Evolutionary conservation across 108 stramenopile genomes (phyloP).

Genomic region (Schizochytrium sp.): DNA sequence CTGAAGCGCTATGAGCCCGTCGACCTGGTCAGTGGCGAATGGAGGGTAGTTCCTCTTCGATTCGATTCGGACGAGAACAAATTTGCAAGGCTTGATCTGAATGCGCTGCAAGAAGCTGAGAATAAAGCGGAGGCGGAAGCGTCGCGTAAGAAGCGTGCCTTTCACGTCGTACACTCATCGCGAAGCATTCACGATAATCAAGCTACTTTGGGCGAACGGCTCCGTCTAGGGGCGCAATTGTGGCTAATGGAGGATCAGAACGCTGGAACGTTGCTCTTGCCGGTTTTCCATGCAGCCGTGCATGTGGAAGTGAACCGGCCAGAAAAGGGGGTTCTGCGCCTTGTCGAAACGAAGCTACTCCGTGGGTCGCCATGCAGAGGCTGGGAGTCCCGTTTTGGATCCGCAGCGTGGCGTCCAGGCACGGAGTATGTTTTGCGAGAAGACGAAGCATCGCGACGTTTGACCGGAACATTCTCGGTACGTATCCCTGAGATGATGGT

Average conservation of each 20-base stretch:
- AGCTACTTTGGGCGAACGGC: not conserved
- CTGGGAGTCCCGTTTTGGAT: conserved; percentile 2
- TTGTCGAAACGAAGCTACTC: not conserved
- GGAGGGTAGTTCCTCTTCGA: not conserved
- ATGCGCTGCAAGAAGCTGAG: not conserved
- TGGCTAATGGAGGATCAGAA: not conserved
- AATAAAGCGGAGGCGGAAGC: not conserved
- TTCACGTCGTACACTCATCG: not conserved
- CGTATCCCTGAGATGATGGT: not conserved
- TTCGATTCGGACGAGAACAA: not conserved
- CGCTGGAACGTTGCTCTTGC: not conserved
- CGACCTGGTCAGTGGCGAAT: not conserved
- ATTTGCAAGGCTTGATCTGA: not conserved
- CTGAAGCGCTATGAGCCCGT: not conserved
- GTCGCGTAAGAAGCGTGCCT: not conserved
- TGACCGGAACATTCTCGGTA: not conserved
- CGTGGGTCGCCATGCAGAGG: not conserved
- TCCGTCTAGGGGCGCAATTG: not conserved
- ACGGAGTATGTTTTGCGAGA: not conserved
- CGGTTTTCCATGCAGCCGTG: not conserved
- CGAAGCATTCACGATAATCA: not conserved
- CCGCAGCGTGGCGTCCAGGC: conserved; percentile 20
- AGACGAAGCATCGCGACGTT: not conserved
- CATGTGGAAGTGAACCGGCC: not conserved
- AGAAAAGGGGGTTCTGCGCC: not conserved